A percentile compares a stretch with the other conserved stretches of the same genome.
phyloP scores from a whole-genome alignment of 768 basidiomycete genomes.

The Boletus rubroflammeus region DNA sequence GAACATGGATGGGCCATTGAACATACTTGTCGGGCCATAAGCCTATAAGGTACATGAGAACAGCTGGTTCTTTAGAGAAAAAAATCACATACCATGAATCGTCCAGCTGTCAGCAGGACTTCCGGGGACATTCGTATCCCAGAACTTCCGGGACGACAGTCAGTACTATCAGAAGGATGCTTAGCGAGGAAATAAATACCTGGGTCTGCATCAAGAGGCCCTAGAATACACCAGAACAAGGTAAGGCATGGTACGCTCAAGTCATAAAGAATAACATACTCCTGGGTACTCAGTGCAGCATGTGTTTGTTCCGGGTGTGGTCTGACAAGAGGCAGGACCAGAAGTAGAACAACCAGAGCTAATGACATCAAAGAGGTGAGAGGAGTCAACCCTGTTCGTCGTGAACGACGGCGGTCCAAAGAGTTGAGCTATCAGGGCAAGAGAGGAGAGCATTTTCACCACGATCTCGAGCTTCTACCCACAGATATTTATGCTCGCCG shows the following conservation, averaged over 20 bases:
- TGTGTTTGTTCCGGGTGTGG: conserved; percentile 41
- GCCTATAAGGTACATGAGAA: conserved; percentile 35
- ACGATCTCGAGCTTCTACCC: background rate
- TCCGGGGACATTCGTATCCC: conserved; percentile 63
- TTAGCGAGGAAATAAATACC: conserved; percentile 19
- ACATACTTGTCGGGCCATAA: conserved; percentile 65
- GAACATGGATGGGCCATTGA: background rate
- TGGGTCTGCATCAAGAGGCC: conserved; percentile 59
- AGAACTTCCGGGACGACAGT: conserved; percentile 46
- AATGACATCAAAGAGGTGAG: conserved; percentile 31
- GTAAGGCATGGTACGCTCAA: background rate
- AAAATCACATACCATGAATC: conserved; percentile 53
- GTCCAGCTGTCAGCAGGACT: conserved; percentile 72
- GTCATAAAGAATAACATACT: conserved; percentile 35
- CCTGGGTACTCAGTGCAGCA: conserved; percentile 71
- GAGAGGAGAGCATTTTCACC: conserved; percentile 15
- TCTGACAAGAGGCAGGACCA: conserved; percentile 53
- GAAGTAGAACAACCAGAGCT: conserved; percentile 52
- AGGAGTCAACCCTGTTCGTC: conserved; percentile 16
- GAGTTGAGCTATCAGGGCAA: conserved; percentile 22
- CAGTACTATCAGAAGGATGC: background rate
- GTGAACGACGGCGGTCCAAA: conserved; percentile 20
- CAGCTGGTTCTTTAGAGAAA: too few relatives aligned
- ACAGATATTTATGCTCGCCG: conserved; percentile 5
- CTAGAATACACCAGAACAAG: conserved; percentile 28